Evolutionary conservation across 192 early-diverging fungal species (phyloP), one percentile per base, ranked within the genome.

Genomic region (Lunasporangiospora selenospora): DNA sequence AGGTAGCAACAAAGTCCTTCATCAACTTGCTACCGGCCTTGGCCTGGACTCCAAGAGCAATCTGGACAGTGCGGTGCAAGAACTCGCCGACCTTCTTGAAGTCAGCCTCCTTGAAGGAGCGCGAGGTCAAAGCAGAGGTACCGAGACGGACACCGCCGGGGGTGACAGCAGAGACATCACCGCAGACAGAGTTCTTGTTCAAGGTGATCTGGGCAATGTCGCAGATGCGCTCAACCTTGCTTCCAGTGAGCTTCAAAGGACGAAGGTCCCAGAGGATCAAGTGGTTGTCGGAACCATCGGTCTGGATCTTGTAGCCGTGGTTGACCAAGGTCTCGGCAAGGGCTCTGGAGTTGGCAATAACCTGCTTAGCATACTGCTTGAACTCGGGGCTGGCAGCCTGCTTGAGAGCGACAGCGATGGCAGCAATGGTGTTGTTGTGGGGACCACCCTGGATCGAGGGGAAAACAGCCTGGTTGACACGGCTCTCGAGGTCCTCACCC

Each of bases 341-440:
- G 6, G 93, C 91, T 64, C 82, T 82, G 33, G 94, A 89, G 85
- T 99, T 99, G 65, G 88, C 91, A 58, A 93, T 89, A 65, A 99
- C 97, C 82, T 98, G 97, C 82, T 90, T 88, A 63, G 96, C 90
- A 75, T 99, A 99, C 65, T 83, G 67, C 65, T 93, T 92, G 81
- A 97, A 99, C 81, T 91, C 93, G 31, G 95, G 96, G 53, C 85
- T 82, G 48, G 93, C 95, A 13, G 86, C 98, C 83, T 98, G 98
- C 90, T 98, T 98, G 52, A 99, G 85, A 8, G 97, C 92, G 51
- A 99, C 97, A 47, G 98, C 98, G 37, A 99, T 84, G 31, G 86
- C 98, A 27, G 97, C 97, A 83, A 99, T 99, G 55, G 97, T 97
- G 92, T 99, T 98, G 90, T 99, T 99, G 90, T 99, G 98, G 31